Base-by-base conservation (phyloP, 192 early-diverging fungal species). In the Kickxella alabastrina region DNA sequence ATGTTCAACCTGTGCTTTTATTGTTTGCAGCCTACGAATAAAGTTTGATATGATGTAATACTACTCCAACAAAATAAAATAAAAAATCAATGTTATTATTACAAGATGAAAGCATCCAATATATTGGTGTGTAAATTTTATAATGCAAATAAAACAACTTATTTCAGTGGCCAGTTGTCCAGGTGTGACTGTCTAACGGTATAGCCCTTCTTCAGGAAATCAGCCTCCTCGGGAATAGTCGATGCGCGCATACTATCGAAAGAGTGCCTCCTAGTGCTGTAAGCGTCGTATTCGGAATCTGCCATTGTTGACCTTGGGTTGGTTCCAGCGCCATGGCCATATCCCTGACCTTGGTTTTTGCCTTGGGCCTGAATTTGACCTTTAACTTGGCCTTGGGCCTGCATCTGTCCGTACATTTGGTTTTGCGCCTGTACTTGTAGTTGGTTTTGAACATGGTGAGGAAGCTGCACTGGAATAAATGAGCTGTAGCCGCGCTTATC, bases 81-180 rank as follows among this genome's bases (percentile, higher is more conserved):
- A 39, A 39, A 39, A 13, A 13, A n/a, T 17, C 37, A 34, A 34
- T 34, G 32, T 12, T 14, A 34, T n/a, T n/a, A n/a, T n/a, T n/a
- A n/a, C n/a, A n/a, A n/a, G n/a, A n/a, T n/a, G n/a, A n/a, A n/a
- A n/a, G n/a, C n/a, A n/a, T n/a, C n/a, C n/a, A n/a, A n/a, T n/a
- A n/a, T n/a, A n/a, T n/a, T n/a, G n/a, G n/a, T n/a, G n/a, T n/a
- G n/a, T n/a, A n/a, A n/a, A n/a, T n/a, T n/a, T n/a, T 13, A 39
- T 14, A 39, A 39, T 39, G 14, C 14, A 39, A 39, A 39, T 39
- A 39, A 34, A 12, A 14, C 32, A 34, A 39, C 14, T 39, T 39
- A 39, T 13, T 65, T 65, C 22, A 73, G 47, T 7, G 69, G 69
- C 57, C 57, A 73, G 37, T 73, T 73, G 48, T 65, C 58, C 8